A percentile compares a stretch with the other conserved stretches of the same genome.
phyloP scores from a whole-genome alignment of 805 yeast species.

The Yamadazyma ubonensis region DNA sequence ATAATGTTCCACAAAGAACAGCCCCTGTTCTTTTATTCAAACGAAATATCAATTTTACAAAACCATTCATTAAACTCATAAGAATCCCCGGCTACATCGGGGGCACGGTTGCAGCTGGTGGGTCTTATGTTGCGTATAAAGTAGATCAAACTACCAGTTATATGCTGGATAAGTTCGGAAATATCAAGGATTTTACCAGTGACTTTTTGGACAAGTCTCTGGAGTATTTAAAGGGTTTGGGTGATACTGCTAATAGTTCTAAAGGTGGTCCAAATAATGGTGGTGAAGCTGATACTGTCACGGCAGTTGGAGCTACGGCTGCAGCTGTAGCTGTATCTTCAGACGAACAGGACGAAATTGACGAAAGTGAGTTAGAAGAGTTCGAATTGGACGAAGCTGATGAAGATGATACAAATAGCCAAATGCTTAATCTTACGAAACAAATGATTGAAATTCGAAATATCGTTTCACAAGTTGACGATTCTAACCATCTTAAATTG shows the following conservation, averaged over 20 bases:
- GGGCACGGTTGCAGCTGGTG: constrained; percentile 91
- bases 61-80: constrained; percentile 52
- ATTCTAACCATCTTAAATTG: constrained; percentile 70
- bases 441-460: constrained; percentile 96
- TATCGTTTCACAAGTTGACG: constrained; percentile 72
- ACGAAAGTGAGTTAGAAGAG: constrained; percentile 47
- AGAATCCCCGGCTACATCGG: constrained; percentile 81
- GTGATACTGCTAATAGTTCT: constrained; percentile 14
- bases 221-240: constrained; percentile 38
- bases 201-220: constrained; percentile 50
- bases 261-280: constrained; percentile 23
- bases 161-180: constrained; percentile 63
- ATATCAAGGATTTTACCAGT: constrained; percentile 61
- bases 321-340: constrained; percentile 36
- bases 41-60: constrained; percentile 40
- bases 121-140: constrained; percentile 88
- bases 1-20: neutral
- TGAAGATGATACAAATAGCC: constrained; percentile 63
- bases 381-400: constrained; percentile 46
- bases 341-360: constrained; percentile 33
- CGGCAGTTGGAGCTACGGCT: constrained; percentile 52
- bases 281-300: constrained; percentile 33
- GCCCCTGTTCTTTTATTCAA: constrained; percentile 8
- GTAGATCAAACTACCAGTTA: constrained; percentile 80
- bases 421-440: constrained; percentile 84